phyloP scores from a whole-genome alignment of 1,284 basidiomycete genomes.

The Pseudozyma hubeiensis region DNA sequence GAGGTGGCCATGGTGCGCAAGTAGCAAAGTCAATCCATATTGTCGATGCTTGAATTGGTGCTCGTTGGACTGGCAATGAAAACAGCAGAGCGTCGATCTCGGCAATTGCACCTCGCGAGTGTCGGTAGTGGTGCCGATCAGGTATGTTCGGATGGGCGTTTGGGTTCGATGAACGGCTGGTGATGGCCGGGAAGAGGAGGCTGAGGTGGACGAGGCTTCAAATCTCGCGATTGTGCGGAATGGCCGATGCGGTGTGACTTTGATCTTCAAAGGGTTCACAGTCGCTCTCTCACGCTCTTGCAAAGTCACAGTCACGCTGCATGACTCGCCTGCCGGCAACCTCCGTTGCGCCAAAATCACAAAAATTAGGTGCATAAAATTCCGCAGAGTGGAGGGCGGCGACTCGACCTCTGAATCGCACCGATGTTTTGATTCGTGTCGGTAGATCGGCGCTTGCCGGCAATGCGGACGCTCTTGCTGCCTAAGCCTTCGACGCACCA shows the following conservation, averaged over 20 bases:
- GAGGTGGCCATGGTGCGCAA: neutral
- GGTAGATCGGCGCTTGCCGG: too few species aligned
- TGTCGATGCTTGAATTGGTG: neutral
- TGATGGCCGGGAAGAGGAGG: too few species aligned
- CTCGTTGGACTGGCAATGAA: neutral
- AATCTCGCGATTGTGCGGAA: neutral
- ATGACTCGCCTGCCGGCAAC: slow-evolving; percentile 1
- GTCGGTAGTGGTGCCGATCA: too few species aligned
- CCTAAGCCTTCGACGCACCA: too few species aligned
- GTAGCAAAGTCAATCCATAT: neutral
- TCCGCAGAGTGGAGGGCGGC: too few species aligned
- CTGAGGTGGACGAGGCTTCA: too few species aligned
- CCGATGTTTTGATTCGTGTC: too few species aligned
- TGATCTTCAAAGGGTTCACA: too few species aligned
- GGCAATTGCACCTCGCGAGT: too few species aligned
- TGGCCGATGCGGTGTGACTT: slow-evolving; percentile 3
- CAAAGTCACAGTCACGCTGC: neutral
- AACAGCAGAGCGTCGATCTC: neutral
- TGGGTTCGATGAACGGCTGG: neutral
- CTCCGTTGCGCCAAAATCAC: neutral
- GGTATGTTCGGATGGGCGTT: neutral
- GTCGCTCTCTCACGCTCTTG: too few species aligned
- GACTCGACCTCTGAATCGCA: too few species aligned
- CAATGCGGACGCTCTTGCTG: too few species aligned
- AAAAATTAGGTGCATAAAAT: slow-evolving; percentile 1